Evolutionary conservation across 2,329 filamentous ascomycete genomes (phyloP), one percentile per base, ranked within the genome.

Genomic region (Eurotiales sp.): DNA sequence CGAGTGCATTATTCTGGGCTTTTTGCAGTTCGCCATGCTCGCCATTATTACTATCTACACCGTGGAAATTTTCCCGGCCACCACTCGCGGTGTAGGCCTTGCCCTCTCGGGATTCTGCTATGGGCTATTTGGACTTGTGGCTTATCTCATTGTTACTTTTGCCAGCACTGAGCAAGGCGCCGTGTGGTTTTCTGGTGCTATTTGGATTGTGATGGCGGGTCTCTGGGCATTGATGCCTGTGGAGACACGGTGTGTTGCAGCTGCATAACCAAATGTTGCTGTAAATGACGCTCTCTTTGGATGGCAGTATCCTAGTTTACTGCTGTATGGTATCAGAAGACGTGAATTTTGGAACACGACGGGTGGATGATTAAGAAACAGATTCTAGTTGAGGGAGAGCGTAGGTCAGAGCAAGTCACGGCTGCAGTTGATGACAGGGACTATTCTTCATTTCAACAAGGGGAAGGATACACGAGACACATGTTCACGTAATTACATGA

Each of bases 181-280:
- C 7, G 52, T 60, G 36, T 62, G 59, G 58, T 57, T 62, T 34
- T 58, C 42, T 19, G 60, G 59, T n/a, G 53, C 53, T 1, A 12
- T 58, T 21, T 61, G 55, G 56, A 53, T 59, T 46, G 37, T 55
- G 2, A 41, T 47, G 71, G 54, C 32, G 14, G 52, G 21, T n/a
- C 46, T 53, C 7, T 61, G 52, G 55, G 42, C 4, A 7, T 22
- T n/a, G 14, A 44, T 44, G 15, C 17, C 27, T 11, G 42, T 44
- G 8, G 25, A 32, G 17, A 22, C 27, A 30, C 42, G 42, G 14
- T 32, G 27, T 3, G 17, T 32, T 17, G 12, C 42, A 8, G 15
- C 42, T 22, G 27, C 25, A 21, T 44, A 27, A 27, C n/a, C n/a
- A n/a, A n/a, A n/a, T n/a, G n/a, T n/a, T n/a, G n/a, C n/a, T n/a